phyloP scores from a whole-genome alignment of 2,329 filamentous ascomycete species.

The Alternaria gansuensis region DNA sequence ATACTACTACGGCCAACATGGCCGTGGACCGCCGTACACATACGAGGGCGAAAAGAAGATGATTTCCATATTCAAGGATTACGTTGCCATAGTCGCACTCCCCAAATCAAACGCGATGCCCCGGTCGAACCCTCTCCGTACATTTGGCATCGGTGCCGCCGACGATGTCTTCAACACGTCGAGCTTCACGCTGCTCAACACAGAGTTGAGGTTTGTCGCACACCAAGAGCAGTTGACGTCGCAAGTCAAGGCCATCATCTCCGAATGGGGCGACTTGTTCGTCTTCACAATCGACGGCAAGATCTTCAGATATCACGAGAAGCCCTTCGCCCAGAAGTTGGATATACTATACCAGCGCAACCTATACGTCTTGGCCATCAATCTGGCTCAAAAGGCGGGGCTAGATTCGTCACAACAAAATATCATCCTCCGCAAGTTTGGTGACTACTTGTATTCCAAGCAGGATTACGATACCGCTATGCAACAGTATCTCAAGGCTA shows the following conservation, averaged over 20 bases:
- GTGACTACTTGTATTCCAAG: slow-evolving; percentile 93
- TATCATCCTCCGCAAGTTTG: slow-evolving; percentile 90
- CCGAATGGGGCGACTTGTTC: slow-evolving; percentile 91
- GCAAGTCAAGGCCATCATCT: slow-evolving; percentile 80
- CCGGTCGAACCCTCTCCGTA: slow-evolving; percentile 70
- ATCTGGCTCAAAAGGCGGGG: slow-evolving; percentile 87
- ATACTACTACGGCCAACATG: slow-evolving; percentile 88
- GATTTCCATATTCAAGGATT: slow-evolving; percentile 81
- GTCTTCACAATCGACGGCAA: slow-evolving; percentile 87
- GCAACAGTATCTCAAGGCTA: slow-evolving; percentile 96
- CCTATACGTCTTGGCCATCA: slow-evolving; percentile 89
- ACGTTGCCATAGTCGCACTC: slow-evolving; percentile 86
- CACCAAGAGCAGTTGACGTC: slow-evolving; percentile 87
- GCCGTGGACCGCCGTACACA: slow-evolving; percentile 84
- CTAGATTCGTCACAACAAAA: slow-evolving; percentile 85
- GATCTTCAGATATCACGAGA: slow-evolving; percentile 90
- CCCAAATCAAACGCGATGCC: slow-evolving; percentile 66
- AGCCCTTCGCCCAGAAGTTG: slow-evolving; percentile 85
- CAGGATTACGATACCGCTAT: slow-evolving; percentile 98
- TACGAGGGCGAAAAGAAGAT: slow-evolving; percentile 91
- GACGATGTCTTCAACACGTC: slow-evolving; percentile 87
- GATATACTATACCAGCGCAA: slow-evolving; percentile 95
- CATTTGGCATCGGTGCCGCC: slow-evolving; percentile 75
- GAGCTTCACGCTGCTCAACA: slow-evolving; percentile 90
- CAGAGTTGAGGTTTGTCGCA: slow-evolving; percentile 86